phyloP scores from a whole-genome alignment of 2,329 filamentous ascomycete species.

The Aspergillus novoparasiticus region DNA sequence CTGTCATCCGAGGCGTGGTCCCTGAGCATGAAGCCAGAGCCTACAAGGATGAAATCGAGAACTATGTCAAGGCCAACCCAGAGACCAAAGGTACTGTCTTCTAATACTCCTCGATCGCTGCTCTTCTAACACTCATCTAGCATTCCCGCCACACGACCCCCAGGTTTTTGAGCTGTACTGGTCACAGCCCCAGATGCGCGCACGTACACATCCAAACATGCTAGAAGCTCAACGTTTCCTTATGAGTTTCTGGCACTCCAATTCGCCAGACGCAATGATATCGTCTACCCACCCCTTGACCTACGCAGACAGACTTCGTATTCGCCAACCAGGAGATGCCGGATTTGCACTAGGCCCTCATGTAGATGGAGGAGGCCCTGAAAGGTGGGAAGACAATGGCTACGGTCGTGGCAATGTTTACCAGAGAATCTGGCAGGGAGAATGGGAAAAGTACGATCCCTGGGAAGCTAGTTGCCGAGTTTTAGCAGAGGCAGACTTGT shows the following conservation, averaged over 20 bases:
- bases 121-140: not conserved
- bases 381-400: constrained; percentile 67
- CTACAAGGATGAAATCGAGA: not conserved
- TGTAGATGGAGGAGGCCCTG: constrained; percentile 70
- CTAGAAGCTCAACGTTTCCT: constrained; percentile 11
- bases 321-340: constrained; percentile 67
- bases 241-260: not conserved
- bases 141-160: not conserved
- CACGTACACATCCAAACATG: constrained; percentile 18
- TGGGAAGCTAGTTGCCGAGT: not conserved
- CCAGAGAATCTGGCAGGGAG: not conserved
- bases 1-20: not conserved
- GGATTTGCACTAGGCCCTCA: constrained; percentile 69
- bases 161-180: constrained; percentile 18
- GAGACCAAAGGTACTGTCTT: not conserved
- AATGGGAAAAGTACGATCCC: not conserved
- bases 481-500: constrained; percentile 64
- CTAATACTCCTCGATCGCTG: not conserved
- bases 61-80: not conserved
- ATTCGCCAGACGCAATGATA: not conserved
- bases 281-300: not conserved
- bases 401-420: constrained; percentile 44
- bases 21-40: not conserved
- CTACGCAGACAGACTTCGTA: constrained; percentile 61
- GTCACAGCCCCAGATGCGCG: constrained; percentile 16